phyloP scores from a whole-genome alignment of 176 grass and related monocot species.

The Oryza meridionalis region DNA sequence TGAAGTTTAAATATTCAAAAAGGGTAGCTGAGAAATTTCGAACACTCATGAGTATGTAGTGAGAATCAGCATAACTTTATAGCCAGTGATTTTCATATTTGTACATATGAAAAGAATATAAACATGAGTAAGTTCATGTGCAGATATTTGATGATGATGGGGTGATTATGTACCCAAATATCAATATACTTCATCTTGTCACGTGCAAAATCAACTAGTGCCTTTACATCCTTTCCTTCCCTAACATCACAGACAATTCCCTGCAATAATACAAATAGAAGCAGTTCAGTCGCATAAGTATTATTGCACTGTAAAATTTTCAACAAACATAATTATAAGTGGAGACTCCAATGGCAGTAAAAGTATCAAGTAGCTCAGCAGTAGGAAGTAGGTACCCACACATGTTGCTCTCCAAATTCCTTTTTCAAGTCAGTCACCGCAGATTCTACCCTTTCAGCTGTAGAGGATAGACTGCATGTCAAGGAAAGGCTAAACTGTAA shows the following conservation, averaged over 20 bases:
- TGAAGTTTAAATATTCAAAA: slow-evolving; percentile 12
- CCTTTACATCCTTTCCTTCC: slow-evolving; percentile 89
- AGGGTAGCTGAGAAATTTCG: slow-evolving; percentile 17
- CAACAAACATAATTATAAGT: slow-evolving; percentile 13
- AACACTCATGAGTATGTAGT: background rate
- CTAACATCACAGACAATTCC: slow-evolving; percentile 92
- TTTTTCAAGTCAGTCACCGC: slow-evolving; percentile 63
- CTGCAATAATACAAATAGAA: slow-evolving; percentile 47
- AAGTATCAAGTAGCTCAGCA: slow-evolving; percentile 39
- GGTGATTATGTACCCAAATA: slow-evolving; percentile 72
- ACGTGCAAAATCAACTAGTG: slow-evolving; percentile 72
- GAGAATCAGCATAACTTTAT: slow-evolving; percentile 23
- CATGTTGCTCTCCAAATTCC: slow-evolving; percentile 89
- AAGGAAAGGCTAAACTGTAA: slow-evolving; percentile 54
- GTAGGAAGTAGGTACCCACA: slow-evolving; percentile 93
- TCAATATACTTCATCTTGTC: slow-evolving; percentile 80
- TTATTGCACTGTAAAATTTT: slow-evolving; percentile 1
- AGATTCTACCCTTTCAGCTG: slow-evolving; percentile 83
- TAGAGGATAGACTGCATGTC: slow-evolving; percentile 57
- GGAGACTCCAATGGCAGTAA: slow-evolving; percentile 24
- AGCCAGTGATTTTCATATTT: background rate
- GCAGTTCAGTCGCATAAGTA: slow-evolving; percentile 23
- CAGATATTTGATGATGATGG: slow-evolving; percentile 2
- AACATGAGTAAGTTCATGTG: background rate
- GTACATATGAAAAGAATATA: background rate